Evolutionary conservation across 345 rosid genomes (phyloP).

Genomic region (Anacardium occidentale): DNA sequence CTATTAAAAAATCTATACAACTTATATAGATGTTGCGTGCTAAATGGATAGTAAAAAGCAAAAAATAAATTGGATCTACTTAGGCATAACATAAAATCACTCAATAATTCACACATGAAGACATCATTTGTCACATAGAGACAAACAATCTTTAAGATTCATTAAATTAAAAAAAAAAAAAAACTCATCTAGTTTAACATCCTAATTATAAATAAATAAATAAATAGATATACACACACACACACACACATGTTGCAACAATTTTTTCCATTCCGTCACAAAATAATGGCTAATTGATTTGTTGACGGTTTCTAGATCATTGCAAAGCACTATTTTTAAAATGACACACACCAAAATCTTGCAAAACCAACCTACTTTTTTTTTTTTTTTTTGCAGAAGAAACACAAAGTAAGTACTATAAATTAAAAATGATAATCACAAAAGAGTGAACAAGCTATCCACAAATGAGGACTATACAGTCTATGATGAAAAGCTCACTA

Average conservation of each 20-base stretch:
- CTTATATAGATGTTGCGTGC: background rate
- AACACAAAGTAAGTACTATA: no score
- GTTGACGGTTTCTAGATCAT: background rate
- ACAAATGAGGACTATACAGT: no score
- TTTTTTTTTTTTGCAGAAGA: no score
- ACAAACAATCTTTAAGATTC: background rate
- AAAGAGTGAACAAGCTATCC: no score
- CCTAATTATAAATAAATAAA: no score
- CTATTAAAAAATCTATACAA: background rate
- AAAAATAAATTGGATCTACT: background rate
- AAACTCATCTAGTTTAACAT: slow-evolving; percentile 8
- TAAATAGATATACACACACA: no score
- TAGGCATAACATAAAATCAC: slow-evolving; percentile 1
- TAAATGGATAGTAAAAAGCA: background rate
- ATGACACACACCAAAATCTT: slow-evolving; percentile 2
- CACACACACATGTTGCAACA: background rate
- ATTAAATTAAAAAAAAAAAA: background rate
- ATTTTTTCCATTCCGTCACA: background rate
- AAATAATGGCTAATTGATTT: background rate
- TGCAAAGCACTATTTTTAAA: background rate
- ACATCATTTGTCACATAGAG: background rate
- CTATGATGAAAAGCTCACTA: no score
- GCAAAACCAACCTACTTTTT: background rate
- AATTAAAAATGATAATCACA: no score
- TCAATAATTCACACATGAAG: background rate